Conservation (phyloP, 2,329 filamentous ascomycete genomes). For the Huntiella savannae region DNA sequence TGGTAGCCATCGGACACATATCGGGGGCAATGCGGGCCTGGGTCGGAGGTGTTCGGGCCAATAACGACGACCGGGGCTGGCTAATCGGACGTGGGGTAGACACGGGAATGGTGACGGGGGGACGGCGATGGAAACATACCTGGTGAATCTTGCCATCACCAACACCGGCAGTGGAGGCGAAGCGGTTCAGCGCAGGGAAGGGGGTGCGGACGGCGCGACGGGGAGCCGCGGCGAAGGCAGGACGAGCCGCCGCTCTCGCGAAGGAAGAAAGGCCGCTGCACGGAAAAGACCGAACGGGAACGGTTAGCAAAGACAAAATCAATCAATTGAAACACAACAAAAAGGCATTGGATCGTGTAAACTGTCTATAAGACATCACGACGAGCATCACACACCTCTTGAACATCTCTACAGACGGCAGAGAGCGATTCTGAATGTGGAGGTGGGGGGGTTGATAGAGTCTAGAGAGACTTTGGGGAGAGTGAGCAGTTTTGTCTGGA, state of each 20-base stretch:
- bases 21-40: not conserved
- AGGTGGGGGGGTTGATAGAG: conserved; percentile 32
- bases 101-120: not conserved
- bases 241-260: conserved; percentile 42
- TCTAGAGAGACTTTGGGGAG: conserved; percentile 28
- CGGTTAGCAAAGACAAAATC: conserved; percentile 23
- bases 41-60: not conserved
- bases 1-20: conserved; percentile 2
- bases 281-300: conserved; percentile 16
- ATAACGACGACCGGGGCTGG: not conserved
- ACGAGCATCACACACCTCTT: conserved; percentile 46
- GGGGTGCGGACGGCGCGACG: conserved; percentile 36
- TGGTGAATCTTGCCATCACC: conserved; percentile 52
- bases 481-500: conserved; percentile 29
- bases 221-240: conserved; percentile 36
- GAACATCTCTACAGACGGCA: conserved; percentile 60
- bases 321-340: conserved; percentile 24
- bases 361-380: conserved; percentile 13
- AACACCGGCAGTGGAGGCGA: conserved; percentile 38
- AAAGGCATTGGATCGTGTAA: conserved; percentile 15
- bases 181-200: conserved; percentile 36
- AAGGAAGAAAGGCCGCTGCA: conserved; percentile 47
- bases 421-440: conserved; percentile 42
- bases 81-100: not conserved
- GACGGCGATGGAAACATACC: conserved; percentile 23